Conservation (phyloP, 345 rosid species). For the Populus tremula region DNA sequence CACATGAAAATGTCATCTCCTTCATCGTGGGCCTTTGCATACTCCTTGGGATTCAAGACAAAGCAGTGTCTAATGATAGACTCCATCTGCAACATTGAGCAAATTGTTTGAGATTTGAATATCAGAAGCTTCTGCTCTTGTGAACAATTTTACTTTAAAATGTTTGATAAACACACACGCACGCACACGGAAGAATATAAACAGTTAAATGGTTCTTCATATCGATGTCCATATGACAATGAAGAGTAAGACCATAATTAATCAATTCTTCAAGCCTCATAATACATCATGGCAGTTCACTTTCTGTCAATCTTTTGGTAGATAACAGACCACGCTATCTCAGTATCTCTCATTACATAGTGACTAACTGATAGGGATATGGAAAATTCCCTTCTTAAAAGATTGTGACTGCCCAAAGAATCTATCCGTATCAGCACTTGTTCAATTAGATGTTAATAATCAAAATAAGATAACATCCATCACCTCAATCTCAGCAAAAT, state of each 20-base stretch:
- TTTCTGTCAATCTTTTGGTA: not conserved
- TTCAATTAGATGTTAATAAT: not conserved
- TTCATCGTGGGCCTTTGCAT: conserved; percentile 57
- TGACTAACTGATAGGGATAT: not conserved
- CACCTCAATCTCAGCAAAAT: conserved; percentile 82
- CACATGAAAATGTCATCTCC: conserved; percentile 91
- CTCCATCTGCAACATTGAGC: conserved; percentile 57
- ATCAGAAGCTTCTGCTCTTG: not conserved
- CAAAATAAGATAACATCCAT: not conserved
- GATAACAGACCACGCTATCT: not conserved
- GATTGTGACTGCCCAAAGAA: not conserved
- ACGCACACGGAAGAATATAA: no score
- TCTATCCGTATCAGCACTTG: not conserved
- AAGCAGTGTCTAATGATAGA: conserved; percentile 72
- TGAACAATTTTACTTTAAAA: not conserved
- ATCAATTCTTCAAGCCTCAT: not conserved
- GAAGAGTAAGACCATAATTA: not conserved
- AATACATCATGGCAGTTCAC: not conserved
- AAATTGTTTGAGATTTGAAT: conserved; percentile 5
- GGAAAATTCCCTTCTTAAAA: not conserved
- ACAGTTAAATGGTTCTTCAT: not conserved
- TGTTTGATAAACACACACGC: no score
- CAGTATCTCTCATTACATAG: not conserved
- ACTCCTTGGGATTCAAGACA: conserved; percentile 72
- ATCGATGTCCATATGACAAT: no score